Conservation (phyloP, 1,139 yeast species). For the Pichia sp. region DNA sequence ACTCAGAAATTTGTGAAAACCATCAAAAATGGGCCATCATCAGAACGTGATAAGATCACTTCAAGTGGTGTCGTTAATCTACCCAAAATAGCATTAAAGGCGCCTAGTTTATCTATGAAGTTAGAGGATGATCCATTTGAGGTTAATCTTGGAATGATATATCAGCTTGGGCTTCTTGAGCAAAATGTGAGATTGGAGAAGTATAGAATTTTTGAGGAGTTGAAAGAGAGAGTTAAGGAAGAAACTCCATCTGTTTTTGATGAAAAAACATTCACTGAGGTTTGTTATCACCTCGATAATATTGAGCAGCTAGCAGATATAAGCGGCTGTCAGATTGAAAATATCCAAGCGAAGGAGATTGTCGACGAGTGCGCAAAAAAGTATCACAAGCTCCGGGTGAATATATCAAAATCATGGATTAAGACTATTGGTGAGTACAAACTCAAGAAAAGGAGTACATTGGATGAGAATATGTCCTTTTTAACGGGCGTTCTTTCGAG, state of each 20-base stretch:
- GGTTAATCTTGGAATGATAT: constrained; percentile 63
- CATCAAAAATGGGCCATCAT: constrained; percentile 34
- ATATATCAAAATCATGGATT: constrained; percentile 71
- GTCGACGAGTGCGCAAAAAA: constrained; percentile 11
- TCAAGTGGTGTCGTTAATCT: constrained; percentile 36
- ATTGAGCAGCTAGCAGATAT: constrained; percentile 1
- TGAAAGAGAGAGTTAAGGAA: constrained; percentile 5
- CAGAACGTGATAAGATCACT: constrained; percentile 31
- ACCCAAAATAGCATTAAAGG: constrained; percentile 46
- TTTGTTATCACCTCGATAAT: constrained; percentile 1
- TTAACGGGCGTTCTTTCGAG: constrained; percentile 36
- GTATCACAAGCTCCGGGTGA: constrained; percentile 24
- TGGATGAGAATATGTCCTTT: constrained; percentile 44
- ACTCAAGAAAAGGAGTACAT: constrained; percentile 36
- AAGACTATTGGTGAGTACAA: constrained; percentile 39
- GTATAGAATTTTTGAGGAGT: constrained; percentile 43
- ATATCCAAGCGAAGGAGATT: neutral
- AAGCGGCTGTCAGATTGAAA: neutral
- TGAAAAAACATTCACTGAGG: neutral
- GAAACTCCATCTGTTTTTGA: neutral
- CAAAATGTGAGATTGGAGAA: constrained; percentile 61
- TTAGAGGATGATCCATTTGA: constrained; percentile 89
- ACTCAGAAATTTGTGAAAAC: constrained; percentile 47
- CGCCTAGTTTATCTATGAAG: constrained; percentile 40
- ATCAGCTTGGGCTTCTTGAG: constrained; percentile 68